Percentiles rank a stretch among this genome's conserved stretches.
Conservation (phyloP, 31 red algal genomes). For the Porphyra umbilicalis region DNA sequence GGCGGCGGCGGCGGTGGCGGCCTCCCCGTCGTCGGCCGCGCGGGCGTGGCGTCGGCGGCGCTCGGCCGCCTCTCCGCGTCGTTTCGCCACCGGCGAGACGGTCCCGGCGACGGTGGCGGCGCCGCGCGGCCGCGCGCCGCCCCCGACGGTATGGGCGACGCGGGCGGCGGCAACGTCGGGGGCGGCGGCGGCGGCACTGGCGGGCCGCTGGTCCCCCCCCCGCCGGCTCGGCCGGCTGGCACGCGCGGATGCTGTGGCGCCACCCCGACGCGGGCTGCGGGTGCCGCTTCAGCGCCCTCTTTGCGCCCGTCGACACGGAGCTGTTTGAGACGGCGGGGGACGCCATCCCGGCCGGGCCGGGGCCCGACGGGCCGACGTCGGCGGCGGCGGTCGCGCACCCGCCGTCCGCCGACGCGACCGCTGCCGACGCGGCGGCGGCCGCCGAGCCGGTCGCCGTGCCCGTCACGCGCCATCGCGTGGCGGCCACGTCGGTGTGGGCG, state of each 20-base stretch:
- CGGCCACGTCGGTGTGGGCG: background rate
- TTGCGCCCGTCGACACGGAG: constrained; percentile 31
- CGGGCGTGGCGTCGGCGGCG: constrained; percentile 15
- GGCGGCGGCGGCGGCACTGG: background rate
- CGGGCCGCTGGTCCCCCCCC: constrained; percentile 18
- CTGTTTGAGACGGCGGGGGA: constrained; percentile 2
- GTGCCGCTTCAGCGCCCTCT: constrained; percentile 31
- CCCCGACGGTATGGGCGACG: background rate
- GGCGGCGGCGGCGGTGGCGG: background rate
- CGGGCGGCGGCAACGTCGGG: background rate
- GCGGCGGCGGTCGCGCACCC: background rate
- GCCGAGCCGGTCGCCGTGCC: background rate
- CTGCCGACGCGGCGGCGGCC: background rate
- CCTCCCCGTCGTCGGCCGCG: background rate
- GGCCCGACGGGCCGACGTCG: background rate
- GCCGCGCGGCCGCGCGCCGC: background rate
- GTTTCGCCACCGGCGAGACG: background rate
- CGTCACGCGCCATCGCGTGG: background rate
- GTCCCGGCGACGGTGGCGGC: background rate
- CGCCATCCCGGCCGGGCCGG: background rate
- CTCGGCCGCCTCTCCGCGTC: background rate
- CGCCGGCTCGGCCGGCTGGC: constrained; percentile 21
- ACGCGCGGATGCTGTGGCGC: constrained; percentile 29
- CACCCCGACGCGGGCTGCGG: constrained; percentile 30
- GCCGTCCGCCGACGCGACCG: background rate